phyloP scores from a whole-genome alignment of 2,329 filamentous ascomycete genomes.

The Arthrinium phaeospermum region DNA sequence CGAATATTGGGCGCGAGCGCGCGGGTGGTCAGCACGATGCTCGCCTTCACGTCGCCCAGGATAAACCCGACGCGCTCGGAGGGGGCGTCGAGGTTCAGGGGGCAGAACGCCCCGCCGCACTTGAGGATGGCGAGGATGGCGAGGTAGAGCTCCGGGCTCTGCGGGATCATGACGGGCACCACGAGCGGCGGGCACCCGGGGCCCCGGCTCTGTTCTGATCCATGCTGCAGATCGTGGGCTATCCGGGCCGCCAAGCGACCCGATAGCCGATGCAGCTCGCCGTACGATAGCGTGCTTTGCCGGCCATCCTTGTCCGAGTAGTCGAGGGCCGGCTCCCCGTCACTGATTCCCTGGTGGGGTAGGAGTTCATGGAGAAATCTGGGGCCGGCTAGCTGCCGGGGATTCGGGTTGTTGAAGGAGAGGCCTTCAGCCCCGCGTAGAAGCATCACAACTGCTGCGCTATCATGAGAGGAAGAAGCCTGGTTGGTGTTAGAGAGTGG shows the following conservation, averaged over 20 bases:
- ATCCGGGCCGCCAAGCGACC: conserved; percentile 61
- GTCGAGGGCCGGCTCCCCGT: conserved; percentile 22
- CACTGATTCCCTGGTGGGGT: not conserved
- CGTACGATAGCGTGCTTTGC: conserved; percentile 60
- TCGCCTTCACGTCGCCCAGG: conserved; percentile 74
- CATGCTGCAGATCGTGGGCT: conserved; percentile 35
- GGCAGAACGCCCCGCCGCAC: conserved; percentile 84
- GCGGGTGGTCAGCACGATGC: conserved; percentile 68
- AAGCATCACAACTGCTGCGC: not conserved
- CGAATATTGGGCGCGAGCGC: conserved; percentile 48
- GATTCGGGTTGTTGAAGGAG: conserved; percentile 54
- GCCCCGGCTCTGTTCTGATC: conserved; percentile 24
- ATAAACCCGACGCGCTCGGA: conserved; percentile 81
- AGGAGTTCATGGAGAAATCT: conserved; percentile 47
- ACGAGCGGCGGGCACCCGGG: conserved; percentile 48
- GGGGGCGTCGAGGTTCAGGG: conserved; percentile 79
- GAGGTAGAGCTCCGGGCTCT: conserved; percentile 79
- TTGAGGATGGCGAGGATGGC: conserved; percentile 79
- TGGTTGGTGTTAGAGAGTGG: not conserved
- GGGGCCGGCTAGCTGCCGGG: conserved; percentile 49
- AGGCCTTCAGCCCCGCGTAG: conserved; percentile 31
- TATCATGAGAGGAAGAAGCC: not conserved
- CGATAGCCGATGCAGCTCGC: conserved; percentile 64
- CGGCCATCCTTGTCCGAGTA: conserved; percentile 16
- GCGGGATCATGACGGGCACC: conserved; percentile 78